Evolutionary conservation across 768 basidiomycete genomes (phyloP), one percentile per base, ranked within the genome.

Genomic region (Phylloporus sp.): DNA sequence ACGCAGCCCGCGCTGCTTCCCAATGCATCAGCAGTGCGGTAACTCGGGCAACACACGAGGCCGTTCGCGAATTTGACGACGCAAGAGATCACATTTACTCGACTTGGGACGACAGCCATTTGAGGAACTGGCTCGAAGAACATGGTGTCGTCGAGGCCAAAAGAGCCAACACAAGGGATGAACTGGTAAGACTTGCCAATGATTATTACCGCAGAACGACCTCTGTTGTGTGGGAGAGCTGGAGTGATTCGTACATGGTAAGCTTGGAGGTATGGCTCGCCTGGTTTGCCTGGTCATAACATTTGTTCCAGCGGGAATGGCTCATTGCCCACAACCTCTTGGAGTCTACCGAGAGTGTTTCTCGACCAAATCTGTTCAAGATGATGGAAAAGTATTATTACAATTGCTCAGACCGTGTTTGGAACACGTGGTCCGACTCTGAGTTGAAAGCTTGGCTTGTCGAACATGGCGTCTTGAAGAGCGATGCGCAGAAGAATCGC

Each of bases 71-170:
- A 22, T 62, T 90, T 18, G 86, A 93, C 51, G 79, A 86, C 48
- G 65, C 81, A 24, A 89, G 82, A 62, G 93, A 97, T 63, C 94
- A 92, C 56, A 69, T 93, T 15, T 95, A 87, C 65, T 90, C 87
- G 0, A 79, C 86, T 0, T 96, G 95, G 95, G 82, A 86, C 46
- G 90, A 94, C 54, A 84, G 74, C 57, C 74, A 75, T 53, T 66
- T 97, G 38, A 73, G 84, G 40, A 66, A 59, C 0, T 96, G 84
- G 69, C 78, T 94, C 36, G 81, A 86, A 59, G 73, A 84, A 31
- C 81, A 88, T 58, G 85, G 86, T 21, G 70, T 90, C 31, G 57
- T 90, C 50, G 77, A 86, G 57, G 76, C 84, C 4, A 82, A 78
- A 50, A 65, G 69, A 15, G 70, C 50, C 49, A 68, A 18, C 47